Conservation (phyloP, 1,284 basidiomycete species). For the Schizopora paradoxa region DNA sequence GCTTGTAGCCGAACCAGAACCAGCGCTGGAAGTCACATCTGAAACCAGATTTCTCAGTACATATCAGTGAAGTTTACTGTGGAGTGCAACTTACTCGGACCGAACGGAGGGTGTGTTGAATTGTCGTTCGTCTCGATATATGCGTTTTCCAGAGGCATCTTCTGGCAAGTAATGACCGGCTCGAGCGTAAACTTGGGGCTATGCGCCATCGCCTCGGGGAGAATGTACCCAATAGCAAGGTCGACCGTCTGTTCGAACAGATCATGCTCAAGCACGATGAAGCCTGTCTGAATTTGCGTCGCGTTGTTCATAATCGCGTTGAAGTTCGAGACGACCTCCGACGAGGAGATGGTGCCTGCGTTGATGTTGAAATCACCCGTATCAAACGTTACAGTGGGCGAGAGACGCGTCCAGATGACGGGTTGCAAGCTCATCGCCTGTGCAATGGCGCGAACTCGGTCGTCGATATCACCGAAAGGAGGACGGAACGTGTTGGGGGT, state of each 20-base stretch:
- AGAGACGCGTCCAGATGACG: conserved; percentile 65
- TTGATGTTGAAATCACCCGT: conserved; percentile 76
- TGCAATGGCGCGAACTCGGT: conserved; percentile 78
- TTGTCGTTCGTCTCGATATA: conserved; percentile 70
- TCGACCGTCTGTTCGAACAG: conserved; percentile 65
- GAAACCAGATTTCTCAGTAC: no score
- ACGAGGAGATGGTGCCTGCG: conserved; percentile 53
- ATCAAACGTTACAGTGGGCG: conserved; percentile 53
- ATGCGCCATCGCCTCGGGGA: conserved; percentile 60
- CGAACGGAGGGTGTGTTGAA: conserved; percentile 44
- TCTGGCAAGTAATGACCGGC: conserved; percentile 65
- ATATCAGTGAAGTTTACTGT: no score
- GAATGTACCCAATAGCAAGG: conserved; percentile 65
- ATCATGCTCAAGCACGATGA: conserved; percentile 75
- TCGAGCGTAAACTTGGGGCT: conserved; percentile 55
- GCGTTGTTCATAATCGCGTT: conserved; percentile 54
- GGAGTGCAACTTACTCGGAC: conserved; percentile 27
- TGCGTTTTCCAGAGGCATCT: conserved; percentile 48
- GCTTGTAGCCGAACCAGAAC: no score
- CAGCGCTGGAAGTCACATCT: no score
- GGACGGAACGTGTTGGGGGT: conserved; percentile 64
- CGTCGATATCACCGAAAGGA: conserved; percentile 66
- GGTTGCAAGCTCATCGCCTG: conserved; percentile 62
- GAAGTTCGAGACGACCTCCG: conserved; percentile 60
- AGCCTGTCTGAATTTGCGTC: conserved; percentile 45